Conservation (phyloP, 345 rosid genomes). For the Geranium brycei region DNA sequence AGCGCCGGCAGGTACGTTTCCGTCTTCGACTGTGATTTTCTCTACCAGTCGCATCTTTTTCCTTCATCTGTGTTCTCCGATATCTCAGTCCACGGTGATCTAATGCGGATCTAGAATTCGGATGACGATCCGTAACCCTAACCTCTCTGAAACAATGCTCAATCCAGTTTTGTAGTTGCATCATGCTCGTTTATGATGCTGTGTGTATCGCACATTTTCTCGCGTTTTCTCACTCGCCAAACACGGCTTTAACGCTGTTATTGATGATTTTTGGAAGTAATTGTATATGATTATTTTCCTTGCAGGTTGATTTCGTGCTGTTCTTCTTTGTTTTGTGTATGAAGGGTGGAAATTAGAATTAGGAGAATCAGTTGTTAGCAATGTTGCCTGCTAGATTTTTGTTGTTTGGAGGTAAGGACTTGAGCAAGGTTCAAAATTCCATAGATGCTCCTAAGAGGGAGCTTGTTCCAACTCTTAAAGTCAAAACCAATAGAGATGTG, state of each 20-base stretch:
- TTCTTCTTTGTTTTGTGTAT: no score
- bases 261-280: no score
- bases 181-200: no score
- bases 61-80: background rate
- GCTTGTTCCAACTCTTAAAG: constrained; percentile 33
- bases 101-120: background rate
- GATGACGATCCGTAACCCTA: background rate
- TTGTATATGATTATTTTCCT: no score
- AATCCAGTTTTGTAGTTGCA: no score
- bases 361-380: background rate
- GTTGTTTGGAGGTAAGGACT: constrained; percentile 30
- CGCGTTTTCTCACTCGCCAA: background rate
- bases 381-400: constrained; percentile 36
- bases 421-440: constrained; percentile 15
- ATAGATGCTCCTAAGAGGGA: constrained; percentile 13
- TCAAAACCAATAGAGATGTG: constrained; percentile 58
- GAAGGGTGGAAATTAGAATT: background rate
- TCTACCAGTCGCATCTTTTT: no score
- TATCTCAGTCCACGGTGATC: background rate
- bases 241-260: background rate
- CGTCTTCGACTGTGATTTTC: background rate
- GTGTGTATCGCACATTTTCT: background rate
- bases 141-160: no score
- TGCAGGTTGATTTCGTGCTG: background rate
- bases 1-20: background rate